Evolutionary conservation across 495 filamentous ascomycete species (phyloP).

Genomic region (Xylaria intraflava): DNA sequence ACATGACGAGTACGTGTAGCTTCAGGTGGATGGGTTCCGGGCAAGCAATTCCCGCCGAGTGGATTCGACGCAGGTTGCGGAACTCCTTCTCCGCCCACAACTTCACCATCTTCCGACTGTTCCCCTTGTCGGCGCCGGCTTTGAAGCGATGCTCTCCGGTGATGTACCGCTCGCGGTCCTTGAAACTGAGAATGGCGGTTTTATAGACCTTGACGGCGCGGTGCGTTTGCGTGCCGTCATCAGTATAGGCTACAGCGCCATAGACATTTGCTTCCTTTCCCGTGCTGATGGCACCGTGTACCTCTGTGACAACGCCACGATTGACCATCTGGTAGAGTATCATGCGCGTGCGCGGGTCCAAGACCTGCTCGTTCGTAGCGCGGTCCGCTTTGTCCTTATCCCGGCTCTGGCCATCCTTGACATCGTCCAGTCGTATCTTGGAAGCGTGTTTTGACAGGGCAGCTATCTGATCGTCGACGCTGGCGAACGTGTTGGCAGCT

Average conservation of each 20-base stretch:
- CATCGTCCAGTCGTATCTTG: slow-evolving; percentile 80
- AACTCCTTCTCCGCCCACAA: slow-evolving; percentile 98
- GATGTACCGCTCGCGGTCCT: slow-evolving; percentile 92
- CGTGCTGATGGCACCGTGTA: slow-evolving; percentile 88
- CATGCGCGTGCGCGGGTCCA: slow-evolving; percentile 91
- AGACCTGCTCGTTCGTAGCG: slow-evolving; percentile 86
- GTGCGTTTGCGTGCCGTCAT: slow-evolving; percentile 40
- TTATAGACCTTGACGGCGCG: slow-evolving; percentile 98
- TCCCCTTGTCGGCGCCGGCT: slow-evolving; percentile 81
- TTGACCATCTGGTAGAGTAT: slow-evolving; percentile 95
- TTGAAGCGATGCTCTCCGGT: slow-evolving; percentile 76
- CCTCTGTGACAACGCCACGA: slow-evolving; percentile 67
- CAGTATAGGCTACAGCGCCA: slow-evolving; percentile 45
- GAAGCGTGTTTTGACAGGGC: slow-evolving; percentile 76
- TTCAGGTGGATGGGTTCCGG: slow-evolving; percentile 85
- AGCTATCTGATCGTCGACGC: slow-evolving; percentile 80
- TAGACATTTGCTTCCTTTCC: slow-evolving; percentile 99
- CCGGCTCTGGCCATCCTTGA: slow-evolving; percentile 44
- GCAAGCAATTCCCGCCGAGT: slow-evolving; percentile 76
- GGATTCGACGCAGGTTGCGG: slow-evolving; percentile 79
- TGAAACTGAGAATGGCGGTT: slow-evolving; percentile 92
- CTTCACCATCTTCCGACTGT: slow-evolving; percentile 92
- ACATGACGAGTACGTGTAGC: slow-evolving; percentile 88
- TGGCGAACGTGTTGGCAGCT: slow-evolving; percentile 65
- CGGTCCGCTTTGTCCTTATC: slow-evolving; percentile 81